Evolutionary conservation across 257 asterid genomes (phyloP).

Genomic region (Linaria vulgaris): DNA sequence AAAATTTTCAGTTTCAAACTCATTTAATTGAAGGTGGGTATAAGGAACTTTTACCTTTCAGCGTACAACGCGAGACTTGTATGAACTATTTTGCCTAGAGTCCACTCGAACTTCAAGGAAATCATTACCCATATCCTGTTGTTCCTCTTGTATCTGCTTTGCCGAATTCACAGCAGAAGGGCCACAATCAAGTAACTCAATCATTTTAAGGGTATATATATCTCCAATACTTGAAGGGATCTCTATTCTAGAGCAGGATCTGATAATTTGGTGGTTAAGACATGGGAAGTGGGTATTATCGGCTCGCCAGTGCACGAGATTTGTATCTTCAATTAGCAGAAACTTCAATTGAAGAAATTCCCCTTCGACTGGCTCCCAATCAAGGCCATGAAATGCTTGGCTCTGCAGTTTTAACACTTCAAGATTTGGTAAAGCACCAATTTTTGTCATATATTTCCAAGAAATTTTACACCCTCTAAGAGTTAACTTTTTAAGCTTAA

Average conservation of each 20-base stretch:
- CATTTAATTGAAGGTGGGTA: too few relatives aligned
- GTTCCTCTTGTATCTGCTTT: slow-evolving; percentile 4
- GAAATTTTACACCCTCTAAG: too few relatives aligned
- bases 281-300: slow-evolving; percentile 8
- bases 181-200: background rate
- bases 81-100: too few relatives aligned
- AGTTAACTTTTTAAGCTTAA: too few relatives aligned
- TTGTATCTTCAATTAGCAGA: background rate
- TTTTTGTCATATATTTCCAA: background rate
- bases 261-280: background rate
- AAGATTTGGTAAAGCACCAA: slow-evolving; percentile 8
- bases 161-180: background rate
- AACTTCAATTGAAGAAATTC: background rate
- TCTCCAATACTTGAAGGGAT: slow-evolving; percentile 12
- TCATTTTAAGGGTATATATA: background rate
- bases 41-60: too few relatives aligned
- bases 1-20: too few relatives aligned
- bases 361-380: slow-evolving; percentile 10
- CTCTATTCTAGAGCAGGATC: background rate
- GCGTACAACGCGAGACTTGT: too few relatives aligned
- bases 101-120: slow-evolving; percentile 6
- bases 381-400: background rate
- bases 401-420: slow-evolving; percentile 11
- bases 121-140: background rate
- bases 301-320: slow-evolving; percentile 2